Base-by-base conservation (phyloP, 306 rosid genomes). In the Cicer chorassanicum region DNA sequence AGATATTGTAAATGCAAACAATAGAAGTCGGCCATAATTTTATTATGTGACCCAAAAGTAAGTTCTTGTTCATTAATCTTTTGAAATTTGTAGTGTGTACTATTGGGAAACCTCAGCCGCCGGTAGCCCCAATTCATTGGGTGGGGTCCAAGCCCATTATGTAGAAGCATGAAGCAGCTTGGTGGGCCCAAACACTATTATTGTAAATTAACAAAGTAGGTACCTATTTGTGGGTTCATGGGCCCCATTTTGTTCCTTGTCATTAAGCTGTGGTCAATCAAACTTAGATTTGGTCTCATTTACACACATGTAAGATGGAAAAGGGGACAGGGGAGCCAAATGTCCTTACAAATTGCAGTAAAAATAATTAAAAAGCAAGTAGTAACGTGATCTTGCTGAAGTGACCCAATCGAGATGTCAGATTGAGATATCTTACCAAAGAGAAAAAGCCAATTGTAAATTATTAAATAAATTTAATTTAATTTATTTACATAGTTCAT, bases 91-190 rank as follows among this genome's bases (percentile, higher is more conserved):
- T 5, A 14, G 41, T 64, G 69, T 79, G 80, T 36, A 67, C 80
- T 74, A 29, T 61, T 40, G 39, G n/a, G 41, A 36, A 38, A 54
- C 72, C 36, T 81, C 29, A 83, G 92, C 89, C 89, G 89, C 89
- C 88, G 75, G 89, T 75, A 74, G 49, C 83, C 70, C 38, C 62
- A 59, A 59, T 77, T 68, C 56, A 8, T 45, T 44, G 19, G 44
- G 65, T 68, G 75, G 64, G 81, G 57, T 15, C 74, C 50, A 48
- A 3, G 53, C 60, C 63, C 74, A 67, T 61, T 76, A 72, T 69
- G 67, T 46, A 16, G 40, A 75, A 54, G 75, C 62, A 78, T 56
- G 80, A 76, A 68, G 78, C 81, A 9, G 76, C 61, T 54, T 61
- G 53, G 73, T 83, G 84, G 84, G 73, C 77, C 73, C 70, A 16